Base-by-base conservation (phyloP, 306 rosid species). In the Quillaja saponaria region DNA sequence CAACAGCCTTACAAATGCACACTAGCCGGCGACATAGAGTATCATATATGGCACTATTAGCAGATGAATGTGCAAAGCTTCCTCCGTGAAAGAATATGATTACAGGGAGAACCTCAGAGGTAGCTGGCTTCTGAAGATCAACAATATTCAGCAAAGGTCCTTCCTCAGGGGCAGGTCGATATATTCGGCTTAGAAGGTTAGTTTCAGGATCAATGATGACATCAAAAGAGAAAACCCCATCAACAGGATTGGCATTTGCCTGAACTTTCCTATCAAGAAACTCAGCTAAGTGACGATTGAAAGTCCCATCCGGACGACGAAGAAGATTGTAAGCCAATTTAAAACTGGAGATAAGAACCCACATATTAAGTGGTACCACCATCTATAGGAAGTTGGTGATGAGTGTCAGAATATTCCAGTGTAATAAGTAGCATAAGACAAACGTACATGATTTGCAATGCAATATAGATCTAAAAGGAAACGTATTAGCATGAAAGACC, bases 281-380 rank as follows among this genome's bases (percentile, higher is more conserved):
- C 76, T 92, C 99, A 12, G 99, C 99, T 61, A 92, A 75, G 70
- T 92, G 94, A 54, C 99, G 87, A 75, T 92, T 89, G 81, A 92
- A 92, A 37, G 94, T 86, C 6, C 99, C 99, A 55, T 92, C 99
- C 40, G 97, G 97, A 2, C 95, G 99, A 6, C 99, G 99, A 1
- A 92, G 99, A 74, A 92, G 95, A 71, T 85, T 92, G 81, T 92
- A 92, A 12, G 99, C 84, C 71, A 92, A 52, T 89, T 92, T 92
- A 74, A 92, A 92, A 73, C 89, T 87, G 42, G 99, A 92, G 77
- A 92, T 92, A 56, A 92, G 82, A 65, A 92, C 99, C 99, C 99
- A 92, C 79, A 95, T 92, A 67, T 92, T 92, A 64, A 89, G 68
- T 6, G 99, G 99, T 58, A 92, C 99, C 82, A 89, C 99, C 87